Base-by-base conservation (phyloP, 1,284 basidiomycete species). In the Omphalotus olearius region DNA sequence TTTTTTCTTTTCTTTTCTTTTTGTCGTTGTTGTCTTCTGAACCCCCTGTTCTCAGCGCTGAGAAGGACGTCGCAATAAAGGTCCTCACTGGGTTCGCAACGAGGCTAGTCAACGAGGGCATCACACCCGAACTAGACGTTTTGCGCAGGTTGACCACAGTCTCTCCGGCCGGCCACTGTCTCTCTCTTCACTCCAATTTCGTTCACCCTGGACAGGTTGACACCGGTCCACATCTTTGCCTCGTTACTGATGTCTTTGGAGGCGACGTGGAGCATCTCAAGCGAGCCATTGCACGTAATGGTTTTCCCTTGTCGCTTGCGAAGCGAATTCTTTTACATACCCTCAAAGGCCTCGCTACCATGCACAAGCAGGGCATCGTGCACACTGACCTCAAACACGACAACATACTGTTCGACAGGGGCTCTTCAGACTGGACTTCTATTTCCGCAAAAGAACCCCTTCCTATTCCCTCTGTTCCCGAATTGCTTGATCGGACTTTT, bases 341-440 rank as follows among this genome's bases (percentile, higher is more conserved):
- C 38, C 56, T 66, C 23, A 60, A 55, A 7, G 64, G 60, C 17
- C 37, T 59, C 23, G 51, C 53, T 18, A 53, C 58, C 45, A 55
- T 56, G 26, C 64, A 65, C 50, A 20, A 43, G n/a, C 55, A 54
- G 36, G 51, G 54, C 9, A 47, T 66, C 20, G 62, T 62, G 30
- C 63, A 66, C 49, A 63, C 64, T n/a, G 67, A 66, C 57, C 47
- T 67, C 37, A 64, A 67, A 53, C 60, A 51, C 36, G 64, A 66
- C 52, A 66, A 66, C 45, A 61, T 66, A 25, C 53, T 65, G 41
- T 57, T 60, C 52, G 56, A 58, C 36, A 46, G n/a, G 9, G 57
- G 56, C 33, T 14, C 42, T 25, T 50, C 38, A 18, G 59, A 64
- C 18, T 61, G 61, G 1, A 47, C 62, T 6, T 56, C 58, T n/a